A percentile compares a stretch with the other conserved stretches of the same genome.
Evolutionary conservation across 371 early-diverging fungal species (phyloP).

Genomic region (Mucor irregularis): DNA sequence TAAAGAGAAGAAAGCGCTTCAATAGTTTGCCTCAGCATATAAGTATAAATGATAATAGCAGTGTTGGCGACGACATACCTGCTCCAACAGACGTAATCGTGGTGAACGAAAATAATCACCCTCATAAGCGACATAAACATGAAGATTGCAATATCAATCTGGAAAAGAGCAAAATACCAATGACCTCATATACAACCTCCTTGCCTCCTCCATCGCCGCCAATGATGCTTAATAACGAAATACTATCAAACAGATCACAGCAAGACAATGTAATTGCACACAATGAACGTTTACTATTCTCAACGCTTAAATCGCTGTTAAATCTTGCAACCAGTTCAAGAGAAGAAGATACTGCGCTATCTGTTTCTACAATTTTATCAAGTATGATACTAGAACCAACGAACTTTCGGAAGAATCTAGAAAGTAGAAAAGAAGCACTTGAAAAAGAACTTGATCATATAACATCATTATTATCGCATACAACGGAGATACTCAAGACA

Average conservation of each 20-base stretch:
- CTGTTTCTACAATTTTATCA: conserved; percentile 10
- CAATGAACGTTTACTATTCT: conserved; percentile 4
- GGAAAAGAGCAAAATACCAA: not conserved
- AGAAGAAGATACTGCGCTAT: not conserved
- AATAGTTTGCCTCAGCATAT: conserved; percentile 18
- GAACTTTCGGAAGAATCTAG: conserved; percentile 23
- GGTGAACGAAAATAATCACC: not conserved
- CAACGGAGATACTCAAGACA: conserved; percentile 33
- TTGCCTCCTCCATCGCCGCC: not conserved
- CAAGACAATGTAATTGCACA: not conserved
- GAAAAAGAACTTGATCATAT: conserved; percentile 38
- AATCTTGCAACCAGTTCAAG: not conserved
- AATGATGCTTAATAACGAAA: not conserved
- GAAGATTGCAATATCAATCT: too few species aligned
- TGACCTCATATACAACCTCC: not conserved
- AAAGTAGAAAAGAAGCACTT: conserved; percentile 29
- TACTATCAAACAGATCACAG: not conserved
- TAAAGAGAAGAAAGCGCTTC: conserved; percentile 79
- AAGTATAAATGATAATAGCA: not conserved
- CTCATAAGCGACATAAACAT: too few species aligned
- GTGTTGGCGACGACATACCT: too few species aligned
- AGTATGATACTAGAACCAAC: conserved; percentile 29
- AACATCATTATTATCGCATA: conserved; percentile 30
- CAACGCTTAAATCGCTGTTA: conserved; percentile 1
- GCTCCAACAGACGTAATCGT: conserved; percentile 1